phyloP scores from a whole-genome alignment of 1,139 yeast species.

The Geotrichum restrictum region DNA sequence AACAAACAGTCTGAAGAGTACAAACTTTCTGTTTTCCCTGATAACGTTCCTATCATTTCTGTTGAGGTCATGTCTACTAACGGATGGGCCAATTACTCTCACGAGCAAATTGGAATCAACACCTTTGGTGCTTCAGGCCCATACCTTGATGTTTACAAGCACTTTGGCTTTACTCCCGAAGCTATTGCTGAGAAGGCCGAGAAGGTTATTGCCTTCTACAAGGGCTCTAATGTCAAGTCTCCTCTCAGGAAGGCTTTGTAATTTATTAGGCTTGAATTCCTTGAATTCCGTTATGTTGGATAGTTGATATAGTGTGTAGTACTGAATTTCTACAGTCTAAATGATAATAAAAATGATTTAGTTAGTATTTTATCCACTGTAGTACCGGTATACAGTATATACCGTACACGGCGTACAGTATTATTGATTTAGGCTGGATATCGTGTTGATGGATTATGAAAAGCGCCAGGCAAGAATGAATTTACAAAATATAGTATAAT shows the following conservation, averaged over 20 bases:
- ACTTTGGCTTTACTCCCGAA: conserved; percentile 88
- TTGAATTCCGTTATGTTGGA: neutral
- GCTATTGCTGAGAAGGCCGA: conserved; percentile 85
- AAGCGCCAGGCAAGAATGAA: too few species aligned
- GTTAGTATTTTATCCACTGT: neutral
- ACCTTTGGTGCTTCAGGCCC: conserved; percentile 98
- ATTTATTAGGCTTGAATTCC: neutral
- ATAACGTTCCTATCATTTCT: conserved; percentile 88
- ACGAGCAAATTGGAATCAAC: conserved; percentile 93
- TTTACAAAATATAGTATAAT: too few species aligned
- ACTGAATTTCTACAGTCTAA: too few species aligned
- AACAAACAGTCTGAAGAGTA: conserved; percentile 78
- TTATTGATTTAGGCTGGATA: too few species aligned
- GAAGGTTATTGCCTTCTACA: conserved; percentile 77
- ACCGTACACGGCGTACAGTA: too few species aligned
- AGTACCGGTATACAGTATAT: too few species aligned
- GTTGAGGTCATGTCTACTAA: conserved; percentile 89
- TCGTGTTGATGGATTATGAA: too few species aligned
- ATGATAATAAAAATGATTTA: neutral
- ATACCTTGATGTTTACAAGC: conserved; percentile 75
- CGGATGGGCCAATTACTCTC: conserved; percentile 96
- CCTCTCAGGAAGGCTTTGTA: conserved; percentile 76
- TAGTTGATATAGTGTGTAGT: neutral
- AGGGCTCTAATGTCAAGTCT: conserved; percentile 66
- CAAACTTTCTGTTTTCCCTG: conserved; percentile 83